Percentiles rank a stretch among this genome's conserved stretches.
Evolutionary conservation across 2,329 filamentous ascomycete species (phyloP).

Genomic region (Dactylellina sp.): DNA sequence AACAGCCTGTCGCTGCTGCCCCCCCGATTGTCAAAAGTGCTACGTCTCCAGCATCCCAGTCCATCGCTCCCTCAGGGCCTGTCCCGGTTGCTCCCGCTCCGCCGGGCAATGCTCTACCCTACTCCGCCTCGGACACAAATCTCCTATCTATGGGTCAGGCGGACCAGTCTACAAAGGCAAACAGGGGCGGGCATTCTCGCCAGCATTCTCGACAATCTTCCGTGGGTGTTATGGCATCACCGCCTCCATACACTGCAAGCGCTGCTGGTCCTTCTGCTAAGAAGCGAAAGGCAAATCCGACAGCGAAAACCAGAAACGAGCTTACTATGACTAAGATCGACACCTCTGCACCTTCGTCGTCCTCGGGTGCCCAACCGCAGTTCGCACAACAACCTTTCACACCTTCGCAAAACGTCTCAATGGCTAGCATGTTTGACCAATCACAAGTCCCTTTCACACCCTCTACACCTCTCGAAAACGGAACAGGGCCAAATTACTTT

Average conservation of each 20-base stretch:
- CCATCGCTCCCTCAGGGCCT: constrained; percentile 32
- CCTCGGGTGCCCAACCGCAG: constrained; percentile 62
- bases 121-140: constrained; percentile 55
- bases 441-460: constrained; percentile 31
- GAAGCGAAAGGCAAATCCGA: constrained; percentile 82
- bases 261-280: constrained; percentile 76
- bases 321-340: constrained; percentile 86
- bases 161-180: constrained; percentile 61
- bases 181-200: constrained; percentile 34
- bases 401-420: constrained; percentile 66
- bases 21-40: constrained; percentile 16
- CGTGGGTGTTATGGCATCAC: constrained; percentile 35
- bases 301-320: constrained; percentile 76
- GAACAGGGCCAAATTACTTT: constrained; percentile 70
- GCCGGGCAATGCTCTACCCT: constrained; percentile 26
- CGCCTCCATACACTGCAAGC: constrained; percentile 67
- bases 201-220: constrained; percentile 61
- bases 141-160: constrained; percentile 62
- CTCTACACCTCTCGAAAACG: constrained; percentile 71
- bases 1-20: constrained; percentile 49
- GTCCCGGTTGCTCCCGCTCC: constrained; percentile 43
- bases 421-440: constrained; percentile 65
- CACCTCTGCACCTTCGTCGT: constrained; percentile 66
- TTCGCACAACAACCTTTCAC: constrained; percentile 70
- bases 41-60: constrained; percentile 31